Evolutionary conservation across 371 early-diverging fungal genomes (phyloP).

Genomic region (Circinella minor): DNA sequence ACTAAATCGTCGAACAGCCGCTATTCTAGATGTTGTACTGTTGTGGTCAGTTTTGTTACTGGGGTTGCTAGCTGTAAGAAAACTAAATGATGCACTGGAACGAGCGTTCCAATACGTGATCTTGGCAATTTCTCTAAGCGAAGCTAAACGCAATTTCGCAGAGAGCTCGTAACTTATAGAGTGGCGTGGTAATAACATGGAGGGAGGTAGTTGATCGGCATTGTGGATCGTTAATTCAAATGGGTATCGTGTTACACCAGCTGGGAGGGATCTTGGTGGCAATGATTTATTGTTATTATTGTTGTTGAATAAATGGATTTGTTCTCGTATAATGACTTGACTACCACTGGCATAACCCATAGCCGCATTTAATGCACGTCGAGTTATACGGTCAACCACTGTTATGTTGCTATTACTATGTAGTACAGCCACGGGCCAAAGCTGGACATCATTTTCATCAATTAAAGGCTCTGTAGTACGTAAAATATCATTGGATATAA

Average conservation of each 20-base stretch:
- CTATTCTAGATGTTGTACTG: background rate
- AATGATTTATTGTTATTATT: background rate
- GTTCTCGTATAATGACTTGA: conserved; percentile 20
- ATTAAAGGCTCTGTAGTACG: conserved; percentile 11
- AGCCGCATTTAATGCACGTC: conserved; percentile 13
- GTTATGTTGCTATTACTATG: conserved; percentile 1
- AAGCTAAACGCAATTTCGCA: conserved; percentile 29
- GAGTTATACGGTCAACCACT: conserved; percentile 18
- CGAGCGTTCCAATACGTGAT: conserved; percentile 29
- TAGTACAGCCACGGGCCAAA: conserved; percentile 13
- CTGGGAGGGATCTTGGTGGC: conserved; percentile 3
- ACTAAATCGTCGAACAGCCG: background rate
- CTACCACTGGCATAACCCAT: conserved; percentile 15
- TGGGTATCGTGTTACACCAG: conserved; percentile 29
- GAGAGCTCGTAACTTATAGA: conserved; percentile 29
- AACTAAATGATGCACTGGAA: background rate
- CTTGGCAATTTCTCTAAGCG: conserved; percentile 30
- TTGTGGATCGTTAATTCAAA: conserved; percentile 29
- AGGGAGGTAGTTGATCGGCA: conserved; percentile 29
- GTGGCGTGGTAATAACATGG: conserved; percentile 33
- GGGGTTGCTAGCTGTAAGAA: background rate
- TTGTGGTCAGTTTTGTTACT: background rate
- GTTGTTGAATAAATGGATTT: conserved; percentile 4
- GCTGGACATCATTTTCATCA: background rate
- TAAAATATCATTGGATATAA: conserved; percentile 22